Evolutionary conservation across 106 monocot genomes (phyloP).

Genomic region (Phalaenopsis aphrodite): DNA sequence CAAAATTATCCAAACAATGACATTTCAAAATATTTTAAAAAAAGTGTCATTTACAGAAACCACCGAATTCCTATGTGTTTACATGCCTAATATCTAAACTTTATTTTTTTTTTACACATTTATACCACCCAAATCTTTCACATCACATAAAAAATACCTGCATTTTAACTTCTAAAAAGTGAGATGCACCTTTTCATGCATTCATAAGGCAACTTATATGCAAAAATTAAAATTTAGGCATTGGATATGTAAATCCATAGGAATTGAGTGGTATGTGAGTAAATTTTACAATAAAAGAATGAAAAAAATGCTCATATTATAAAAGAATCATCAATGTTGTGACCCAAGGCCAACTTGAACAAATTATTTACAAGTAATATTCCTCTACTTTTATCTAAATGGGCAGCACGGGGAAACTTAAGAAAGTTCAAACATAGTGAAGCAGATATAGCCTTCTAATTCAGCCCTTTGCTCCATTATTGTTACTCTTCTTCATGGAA

Average conservation of each 20-base stretch:
- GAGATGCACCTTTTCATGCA: too few species aligned
- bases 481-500: not conserved
- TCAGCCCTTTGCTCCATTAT: not conserved
- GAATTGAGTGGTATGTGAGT: too few species aligned
- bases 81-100: too few species aligned
- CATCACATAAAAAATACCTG: too few species aligned
- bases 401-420: not conserved
- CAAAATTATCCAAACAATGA: too few species aligned
- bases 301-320: not conserved
- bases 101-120: too few species aligned
- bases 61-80: not conserved
- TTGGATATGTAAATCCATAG: too few species aligned
- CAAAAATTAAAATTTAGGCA: too few species aligned
- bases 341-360: not conserved
- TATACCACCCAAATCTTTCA: too few species aligned
- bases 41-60: not conserved
- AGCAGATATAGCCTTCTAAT: not conserved
- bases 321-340: not conserved
- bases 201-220: too few species aligned
- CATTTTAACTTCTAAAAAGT: too few species aligned
- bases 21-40: too few species aligned
- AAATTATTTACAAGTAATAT: constrained; percentile 1
- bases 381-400: not conserved
- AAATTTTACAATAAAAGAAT: not conserved
- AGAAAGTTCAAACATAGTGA: not conserved